These are phyloP conservation scores for Deuterostichococcus epilithicus DNA, from an alignment of 139 green algal species.

Conservation along the genomic window DNA sequence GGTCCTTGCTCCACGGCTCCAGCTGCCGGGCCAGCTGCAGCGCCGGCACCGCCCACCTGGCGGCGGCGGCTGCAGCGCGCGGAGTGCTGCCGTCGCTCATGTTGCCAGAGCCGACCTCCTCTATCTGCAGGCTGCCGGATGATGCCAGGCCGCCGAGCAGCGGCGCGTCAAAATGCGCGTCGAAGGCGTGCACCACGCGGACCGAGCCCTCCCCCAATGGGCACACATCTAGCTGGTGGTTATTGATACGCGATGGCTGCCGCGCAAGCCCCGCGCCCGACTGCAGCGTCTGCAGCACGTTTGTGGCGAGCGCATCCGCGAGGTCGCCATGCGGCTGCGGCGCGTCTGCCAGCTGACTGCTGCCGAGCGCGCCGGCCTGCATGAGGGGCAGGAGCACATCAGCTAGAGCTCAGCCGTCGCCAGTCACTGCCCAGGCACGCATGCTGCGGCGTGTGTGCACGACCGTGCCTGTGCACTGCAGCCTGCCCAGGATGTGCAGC, in stretches of 20 bases:
- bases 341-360: background rate
- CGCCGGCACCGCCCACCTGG: background rate
- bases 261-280: background rate
- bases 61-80: too few species aligned
- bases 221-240: background rate
- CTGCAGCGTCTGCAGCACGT: background rate
- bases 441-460: too few species aligned
- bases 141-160: too few species aligned
- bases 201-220: background rate
- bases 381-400: too few species aligned
- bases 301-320: background rate
- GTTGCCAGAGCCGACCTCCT: background rate
- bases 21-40: too few species aligned
- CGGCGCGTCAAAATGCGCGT: background rate
- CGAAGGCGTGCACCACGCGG: background rate
- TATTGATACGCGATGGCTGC: background rate
- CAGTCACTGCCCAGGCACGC: too few species aligned
- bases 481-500: too few species aligned
- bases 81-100: background rate
- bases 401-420: too few species aligned
- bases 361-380: background rate
- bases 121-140: background rate
- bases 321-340: background rate
- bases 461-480: too few species aligned
- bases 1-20: too few species aligned